Evolutionary conservation across 352 stramenopile genomes (phyloP), one percentile per base, ranked within the genome.

Genomic region (Aphanomyces euteiches): DNA sequence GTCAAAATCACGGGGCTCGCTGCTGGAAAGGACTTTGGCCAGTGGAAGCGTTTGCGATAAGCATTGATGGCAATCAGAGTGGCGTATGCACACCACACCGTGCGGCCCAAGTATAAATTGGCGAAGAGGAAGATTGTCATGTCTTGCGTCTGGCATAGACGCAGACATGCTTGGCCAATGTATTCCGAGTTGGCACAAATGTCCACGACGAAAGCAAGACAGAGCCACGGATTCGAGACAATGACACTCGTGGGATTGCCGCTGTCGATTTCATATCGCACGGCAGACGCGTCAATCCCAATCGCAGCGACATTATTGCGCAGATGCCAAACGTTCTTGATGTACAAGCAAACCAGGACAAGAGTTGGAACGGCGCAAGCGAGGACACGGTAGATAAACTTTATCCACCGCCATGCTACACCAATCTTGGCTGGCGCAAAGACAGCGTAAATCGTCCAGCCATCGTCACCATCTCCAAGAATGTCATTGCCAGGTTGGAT

Each of bases 81-180:
- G 28, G 28, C 28, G 57, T 65, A 65, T 0, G 57, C 28, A 28
- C 28, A 65, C 57, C 57, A 65, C 5, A 65, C 57, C 7, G 15
- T 3, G 57, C 57, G 57, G 37, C 57, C 17, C 19, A 65, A 41
- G 19, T 65, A 65, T 13, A 48, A 0, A 10, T 19, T 8, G 37
- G 37, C 38, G 13, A 10, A n/a, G 13, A 47, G 6, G 17, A 65
- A 65, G 39, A n/a, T n/a, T 3, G 2, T 6, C 19, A n/a, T 5
- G 19, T 48, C 34, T 15, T 28, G 5, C 1, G 57, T 21, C 12
- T 65, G 37, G 12, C 28, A 48, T 5, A 65, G 37, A n/a, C 36
- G 57, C 17, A 48, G 5, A 15, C 12, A 7, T 21, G 57, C 57
- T 48, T 65, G 57, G 13, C 8, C 10, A 12, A 41, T 12, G 17